These are phyloP conservation scores for Pezicula carpinea DNA, from an alignment of 2,329 filamentous ascomycete species.

Conservation along the genomic window DNA sequence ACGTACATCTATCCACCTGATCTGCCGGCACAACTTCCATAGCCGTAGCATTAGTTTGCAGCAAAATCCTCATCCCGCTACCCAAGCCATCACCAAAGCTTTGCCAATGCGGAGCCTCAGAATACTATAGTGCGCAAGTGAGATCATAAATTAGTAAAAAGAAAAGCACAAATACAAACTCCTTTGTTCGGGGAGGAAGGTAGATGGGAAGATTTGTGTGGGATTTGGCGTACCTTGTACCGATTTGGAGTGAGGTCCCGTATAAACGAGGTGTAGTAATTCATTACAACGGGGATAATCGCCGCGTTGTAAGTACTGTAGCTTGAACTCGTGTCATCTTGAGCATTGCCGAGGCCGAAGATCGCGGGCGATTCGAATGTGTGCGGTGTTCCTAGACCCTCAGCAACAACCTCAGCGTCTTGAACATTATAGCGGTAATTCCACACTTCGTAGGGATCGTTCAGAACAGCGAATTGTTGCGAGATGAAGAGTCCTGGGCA, in stretches of 20 bases:
- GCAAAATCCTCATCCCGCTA: conserved; percentile 18
- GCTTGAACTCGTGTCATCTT: conserved; percentile 23
- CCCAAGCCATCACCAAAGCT: conserved; percentile 14
- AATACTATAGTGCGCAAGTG: neutral
- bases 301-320: conserved; percentile 27
- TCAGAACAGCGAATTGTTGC: conserved; percentile 21
- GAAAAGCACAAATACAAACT: too few relatives aligned
- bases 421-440: conserved; percentile 45
- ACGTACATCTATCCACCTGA: conserved; percentile 19
- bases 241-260: conserved; percentile 34
- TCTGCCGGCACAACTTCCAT: conserved; percentile 24
- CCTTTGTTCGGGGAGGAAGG: too few relatives aligned
- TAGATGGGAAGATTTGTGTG: too few relatives aligned
- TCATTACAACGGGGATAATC: conserved; percentile 31
- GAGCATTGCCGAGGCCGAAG: conserved; percentile 31
- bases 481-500: conserved; percentile 40
- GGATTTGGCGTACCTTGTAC: conserved; percentile 13
- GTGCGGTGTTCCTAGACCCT: conserved; percentile 33
- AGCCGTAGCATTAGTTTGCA: conserved; percentile 20
- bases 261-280: conserved; percentile 42
- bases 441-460: conserved; percentile 34
- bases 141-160: too few relatives aligned
- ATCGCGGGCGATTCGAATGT: conserved; percentile 32
- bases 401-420: conserved; percentile 30
- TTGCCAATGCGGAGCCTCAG: conserved; percentile 26